Percentiles rank a stretch among this genome's conserved stretches.
phyloP scores from a whole-genome alignment of 495 filamentous ascomycete genomes.

The Annulohypoxylon maeteangense region DNA sequence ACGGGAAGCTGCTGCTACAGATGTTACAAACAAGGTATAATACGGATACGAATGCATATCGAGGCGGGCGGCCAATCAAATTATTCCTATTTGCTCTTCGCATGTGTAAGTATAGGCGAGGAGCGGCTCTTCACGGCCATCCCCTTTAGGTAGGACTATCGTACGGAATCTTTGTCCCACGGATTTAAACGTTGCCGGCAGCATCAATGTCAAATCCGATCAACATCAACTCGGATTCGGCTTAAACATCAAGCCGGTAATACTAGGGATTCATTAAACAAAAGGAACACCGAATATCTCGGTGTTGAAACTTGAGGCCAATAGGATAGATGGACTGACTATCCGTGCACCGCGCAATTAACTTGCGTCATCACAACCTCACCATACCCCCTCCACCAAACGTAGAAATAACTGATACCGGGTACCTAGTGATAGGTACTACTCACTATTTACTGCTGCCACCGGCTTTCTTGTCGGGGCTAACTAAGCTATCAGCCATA shows the following conservation, averaged over 20 bases:
- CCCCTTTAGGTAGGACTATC: constrained; percentile 13
- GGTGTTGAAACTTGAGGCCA: not conserved
- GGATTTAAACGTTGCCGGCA: not conserved
- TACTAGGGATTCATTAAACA: constrained; percentile 18
- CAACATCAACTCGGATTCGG: constrained; percentile 1
- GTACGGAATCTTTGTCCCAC: not conserved
- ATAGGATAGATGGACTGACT: not conserved
- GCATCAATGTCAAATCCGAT: not conserved
- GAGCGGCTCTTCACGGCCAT: not conserved
- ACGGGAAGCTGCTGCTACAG: too few relatives aligned
- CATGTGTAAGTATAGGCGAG: not conserved
- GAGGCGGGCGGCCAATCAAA: constrained; percentile 16
- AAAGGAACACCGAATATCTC: constrained; percentile 9
- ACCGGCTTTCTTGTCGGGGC: constrained; percentile 39
- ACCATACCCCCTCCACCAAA: constrained; percentile 7
- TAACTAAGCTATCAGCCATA: constrained; percentile 64
- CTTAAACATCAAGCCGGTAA: constrained; percentile 14
- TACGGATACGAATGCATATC: constrained; percentile 20
- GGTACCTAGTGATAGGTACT: not conserved
- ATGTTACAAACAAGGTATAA: constrained; percentile 23
- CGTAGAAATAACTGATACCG: not conserved
- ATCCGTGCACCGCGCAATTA: not conserved
- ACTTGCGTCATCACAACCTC: constrained; percentile 4
- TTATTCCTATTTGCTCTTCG: not conserved
- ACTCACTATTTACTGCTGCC: constrained; percentile 30